Base-by-base conservation (phyloP, 2,329 filamentous ascomycete species). In the Aspergillus uvarum region DNA sequence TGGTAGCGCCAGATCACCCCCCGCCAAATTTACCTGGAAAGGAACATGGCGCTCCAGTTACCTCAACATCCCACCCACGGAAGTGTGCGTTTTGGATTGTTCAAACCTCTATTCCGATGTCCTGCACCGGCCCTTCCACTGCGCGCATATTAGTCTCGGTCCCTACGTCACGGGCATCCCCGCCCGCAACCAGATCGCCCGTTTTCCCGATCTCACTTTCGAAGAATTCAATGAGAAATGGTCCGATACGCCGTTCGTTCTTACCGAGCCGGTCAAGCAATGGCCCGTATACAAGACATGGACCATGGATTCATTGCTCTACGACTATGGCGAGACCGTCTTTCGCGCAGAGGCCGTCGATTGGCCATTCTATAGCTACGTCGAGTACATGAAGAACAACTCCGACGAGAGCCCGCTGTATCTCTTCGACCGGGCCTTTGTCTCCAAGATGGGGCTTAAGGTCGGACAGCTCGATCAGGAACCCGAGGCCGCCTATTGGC, bases 321-420 rank as follows among this genome's bases (percentile, higher is more conserved):
- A 80, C n/a, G 79, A 81, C 61, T 92, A 92, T 72, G 80, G 82
- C 0, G 77, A 87, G 53, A 83, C 89, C 2, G 82, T 85, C 54
- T 97, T 98, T 76, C 87, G 92, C 47, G 94, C 94, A 10, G 95
- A 98, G 81, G 90, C 92, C 0, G 93, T 98, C 5, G 92, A 97
- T 77, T 98, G 94, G 94, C 86, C 88, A 0, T 84, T 96, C 63
- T 80, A 82, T n/a, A 90, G 85, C 0, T 98, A 98, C 74, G 80
- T 88, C 63, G 81, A 86, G 49, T 99, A 98, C 76, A 91, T 97
- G 89, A 80, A 82, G 47, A 83, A 89, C 71, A 94, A 85, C 71
- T 79, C 79, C 19, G 94, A 98, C 65, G 95, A 98, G 77, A 94
- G 90, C 63, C 94, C 94, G 0, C 77, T 98, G 1, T 98, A 98